Conservation (phyloP, 257 asterid species). For the Verbena officinalis region DNA sequence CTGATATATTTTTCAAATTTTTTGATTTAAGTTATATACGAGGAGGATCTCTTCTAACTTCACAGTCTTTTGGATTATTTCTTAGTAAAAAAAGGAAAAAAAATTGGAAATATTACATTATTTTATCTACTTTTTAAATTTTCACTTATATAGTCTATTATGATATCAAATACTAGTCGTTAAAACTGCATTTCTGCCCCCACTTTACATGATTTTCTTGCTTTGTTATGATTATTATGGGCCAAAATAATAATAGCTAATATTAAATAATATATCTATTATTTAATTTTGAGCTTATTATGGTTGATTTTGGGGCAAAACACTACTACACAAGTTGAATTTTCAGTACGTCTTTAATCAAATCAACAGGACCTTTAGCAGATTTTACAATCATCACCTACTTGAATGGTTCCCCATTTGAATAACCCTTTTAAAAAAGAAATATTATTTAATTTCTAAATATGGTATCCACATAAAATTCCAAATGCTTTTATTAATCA, state of each 20-base stretch:
- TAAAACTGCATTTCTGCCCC: conserved; percentile 29
- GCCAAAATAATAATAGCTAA: conserved; percentile 20
- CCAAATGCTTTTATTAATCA: too few species aligned
- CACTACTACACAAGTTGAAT: conserved; percentile 29
- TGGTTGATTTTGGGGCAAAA: conserved; percentile 22
- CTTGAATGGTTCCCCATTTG: conserved; percentile 32
- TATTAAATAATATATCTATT: background rate
- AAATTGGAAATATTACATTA: too few species aligned
- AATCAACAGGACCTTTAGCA: conserved; percentile 30
- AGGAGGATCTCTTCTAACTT: too few species aligned
- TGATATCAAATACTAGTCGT: too few species aligned
- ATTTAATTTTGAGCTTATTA: conserved; percentile 24
- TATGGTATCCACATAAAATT: background rate
- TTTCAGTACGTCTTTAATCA: conserved; percentile 34
- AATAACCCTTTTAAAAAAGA: background rate
- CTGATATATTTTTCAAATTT: too few species aligned
- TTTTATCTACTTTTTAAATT: too few species aligned
- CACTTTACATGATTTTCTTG: conserved; percentile 30
- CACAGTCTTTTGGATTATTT: too few species aligned
- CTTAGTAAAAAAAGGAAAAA: too few species aligned
- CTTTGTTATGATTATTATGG: conserved; percentile 30
- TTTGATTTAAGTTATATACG: too few species aligned
- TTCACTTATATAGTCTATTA: too few species aligned
- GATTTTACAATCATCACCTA: conserved; percentile 35
- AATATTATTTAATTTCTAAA: background rate